Percentiles rank a stretch among this genome's conserved stretches.
Conservation (phyloP, 2,329 filamentous ascomycete genomes). For the Monosporascus sp. region DNA sequence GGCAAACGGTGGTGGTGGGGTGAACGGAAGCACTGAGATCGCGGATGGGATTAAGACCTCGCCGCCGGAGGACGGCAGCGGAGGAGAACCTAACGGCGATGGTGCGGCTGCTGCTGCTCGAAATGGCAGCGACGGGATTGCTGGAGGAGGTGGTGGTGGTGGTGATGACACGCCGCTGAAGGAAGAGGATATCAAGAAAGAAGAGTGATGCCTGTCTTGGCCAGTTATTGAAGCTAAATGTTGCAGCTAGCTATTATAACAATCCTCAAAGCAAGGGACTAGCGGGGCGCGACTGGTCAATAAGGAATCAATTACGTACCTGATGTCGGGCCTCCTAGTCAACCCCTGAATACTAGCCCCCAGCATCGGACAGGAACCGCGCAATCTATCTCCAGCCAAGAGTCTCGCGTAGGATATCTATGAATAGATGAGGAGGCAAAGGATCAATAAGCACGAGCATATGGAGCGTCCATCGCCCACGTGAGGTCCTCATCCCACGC, state of each 20-base stretch:
- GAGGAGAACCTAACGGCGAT: not conserved
- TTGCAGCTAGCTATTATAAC: not conserved
- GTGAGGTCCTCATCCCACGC: too few species aligned
- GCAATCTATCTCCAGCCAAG: too few species aligned
- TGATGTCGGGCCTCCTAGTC: too few species aligned
- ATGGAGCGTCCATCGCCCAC: too few species aligned
- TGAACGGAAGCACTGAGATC: not conserved
- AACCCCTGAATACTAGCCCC: too few species aligned
- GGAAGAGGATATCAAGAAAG: slow-evolving; percentile 35
- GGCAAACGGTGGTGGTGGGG: slow-evolving; percentile 4
- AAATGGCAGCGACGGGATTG: not conserved
- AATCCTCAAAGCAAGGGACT: not conserved
- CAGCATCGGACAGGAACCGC: too few species aligned
- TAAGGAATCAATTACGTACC: too few species aligned
- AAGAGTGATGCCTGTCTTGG: slow-evolving; percentile 15
- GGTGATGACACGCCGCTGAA: slow-evolving; percentile 45
- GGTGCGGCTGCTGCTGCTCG: not conserved
- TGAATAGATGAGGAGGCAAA: too few species aligned
- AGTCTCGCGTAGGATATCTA: too few species aligned
- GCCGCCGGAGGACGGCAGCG: not conserved
- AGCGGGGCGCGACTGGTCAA: not conserved
- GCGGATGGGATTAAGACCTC: not conserved
- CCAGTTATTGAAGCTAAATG: too few species aligned
- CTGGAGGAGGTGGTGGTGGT: slow-evolving; percentile 30
- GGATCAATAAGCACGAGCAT: too few species aligned